A percentile compares a stretch with the other conserved stretches of the same genome.
phyloP scores from a whole-genome alignment of 2,329 filamentous ascomycete species.

The Aureobasidium vineae region DNA sequence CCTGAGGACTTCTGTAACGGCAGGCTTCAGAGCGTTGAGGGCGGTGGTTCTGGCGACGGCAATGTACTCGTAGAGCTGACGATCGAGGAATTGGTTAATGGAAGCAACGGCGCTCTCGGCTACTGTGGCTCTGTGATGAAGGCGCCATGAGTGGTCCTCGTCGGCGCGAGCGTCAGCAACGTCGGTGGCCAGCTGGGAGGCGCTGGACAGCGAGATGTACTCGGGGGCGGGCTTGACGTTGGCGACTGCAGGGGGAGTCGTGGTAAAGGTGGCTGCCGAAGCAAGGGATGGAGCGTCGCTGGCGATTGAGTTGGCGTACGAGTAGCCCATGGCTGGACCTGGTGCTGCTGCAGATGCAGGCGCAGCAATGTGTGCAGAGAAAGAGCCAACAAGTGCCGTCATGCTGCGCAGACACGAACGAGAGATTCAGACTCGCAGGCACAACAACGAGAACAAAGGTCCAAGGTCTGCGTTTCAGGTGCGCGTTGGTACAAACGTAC shows the following conservation, averaged over 20 bases:
- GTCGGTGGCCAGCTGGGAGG: conserved; percentile 87
- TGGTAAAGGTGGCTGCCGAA: conserved; percentile 30
- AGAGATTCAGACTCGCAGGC: background rate
- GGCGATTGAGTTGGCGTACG: conserved; percentile 30
- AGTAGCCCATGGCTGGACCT: conserved; percentile 32
- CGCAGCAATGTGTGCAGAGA: background rate
- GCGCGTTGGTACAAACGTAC: conserved; percentile 8
- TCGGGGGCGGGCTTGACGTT: conserved; percentile 70
- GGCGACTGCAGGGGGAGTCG: conserved; percentile 30
- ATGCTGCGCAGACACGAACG: conserved; percentile 17
- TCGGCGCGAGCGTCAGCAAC: conserved; percentile 47
- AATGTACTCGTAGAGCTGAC: conserved; percentile 89
- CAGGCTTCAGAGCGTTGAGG: conserved; percentile 71
- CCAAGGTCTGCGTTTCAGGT: conserved; percentile 12
- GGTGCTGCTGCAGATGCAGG: background rate
- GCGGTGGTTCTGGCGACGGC: conserved; percentile 74
- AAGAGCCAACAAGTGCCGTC: background rate
- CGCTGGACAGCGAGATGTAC: conserved; percentile 84
- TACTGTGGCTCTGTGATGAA: conserved; percentile 63
- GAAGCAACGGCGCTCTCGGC: conserved; percentile 70
- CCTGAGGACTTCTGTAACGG: conserved; percentile 83
- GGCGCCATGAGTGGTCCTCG: conserved; percentile 63
- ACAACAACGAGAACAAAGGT: background rate
- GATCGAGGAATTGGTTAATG: conserved; percentile 90
- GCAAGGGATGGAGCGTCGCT: conserved; percentile 32